phyloP scores from a whole-genome alignment of 208 protist species.

The Acanthamoeba healyi region DNA sequence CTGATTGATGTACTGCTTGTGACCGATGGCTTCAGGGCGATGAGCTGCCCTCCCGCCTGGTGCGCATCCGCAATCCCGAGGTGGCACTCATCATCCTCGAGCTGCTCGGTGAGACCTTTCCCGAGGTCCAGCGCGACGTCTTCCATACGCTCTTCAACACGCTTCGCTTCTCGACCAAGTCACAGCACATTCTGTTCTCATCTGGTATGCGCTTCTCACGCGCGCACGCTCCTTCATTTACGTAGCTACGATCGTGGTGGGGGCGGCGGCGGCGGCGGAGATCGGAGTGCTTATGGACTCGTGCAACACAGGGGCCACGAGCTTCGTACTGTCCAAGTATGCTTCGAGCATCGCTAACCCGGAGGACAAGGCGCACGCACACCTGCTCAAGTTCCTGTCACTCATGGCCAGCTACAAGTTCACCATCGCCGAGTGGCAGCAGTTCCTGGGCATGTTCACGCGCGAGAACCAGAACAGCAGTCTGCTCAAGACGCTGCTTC shows the following conservation, averaged over 20 bases:
- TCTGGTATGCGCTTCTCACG: not conserved
- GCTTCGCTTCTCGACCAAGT: not conserved
- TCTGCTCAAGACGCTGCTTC: slow-evolving; percentile 23
- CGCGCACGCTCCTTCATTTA: too few species aligned
- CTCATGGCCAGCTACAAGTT: slow-evolving; percentile 52
- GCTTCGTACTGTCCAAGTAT: slow-evolving; percentile 62
- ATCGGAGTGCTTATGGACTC: too few species aligned
- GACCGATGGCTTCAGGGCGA: not conserved
- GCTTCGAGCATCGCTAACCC: not conserved
- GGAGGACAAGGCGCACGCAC: not conserved
- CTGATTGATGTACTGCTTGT: not conserved
- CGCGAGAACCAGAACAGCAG: slow-evolving; percentile 42
- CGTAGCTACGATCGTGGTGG: too few species aligned
- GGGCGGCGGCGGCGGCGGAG: too few species aligned
- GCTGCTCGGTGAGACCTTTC: slow-evolving; percentile 33
- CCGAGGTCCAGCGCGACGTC: slow-evolving; percentile 35
- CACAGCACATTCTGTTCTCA: slow-evolving; percentile 33
- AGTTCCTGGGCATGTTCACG: slow-evolving; percentile 53
- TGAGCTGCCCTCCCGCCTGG: not conserved
- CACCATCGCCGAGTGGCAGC: slow-evolving; percentile 62
- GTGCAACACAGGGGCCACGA: not conserved
- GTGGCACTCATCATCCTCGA: slow-evolving; percentile 43
- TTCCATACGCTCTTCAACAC: slow-evolving; percentile 9
- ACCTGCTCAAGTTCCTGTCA: slow-evolving; percentile 46
- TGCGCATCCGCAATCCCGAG: not conserved